Percentiles rank a stretch among this genome's conserved stretches.
Evolutionary conservation across 2,329 filamentous ascomycete genomes (phyloP).

Genomic region (Scopulariopsis brevicaulis): DNA sequence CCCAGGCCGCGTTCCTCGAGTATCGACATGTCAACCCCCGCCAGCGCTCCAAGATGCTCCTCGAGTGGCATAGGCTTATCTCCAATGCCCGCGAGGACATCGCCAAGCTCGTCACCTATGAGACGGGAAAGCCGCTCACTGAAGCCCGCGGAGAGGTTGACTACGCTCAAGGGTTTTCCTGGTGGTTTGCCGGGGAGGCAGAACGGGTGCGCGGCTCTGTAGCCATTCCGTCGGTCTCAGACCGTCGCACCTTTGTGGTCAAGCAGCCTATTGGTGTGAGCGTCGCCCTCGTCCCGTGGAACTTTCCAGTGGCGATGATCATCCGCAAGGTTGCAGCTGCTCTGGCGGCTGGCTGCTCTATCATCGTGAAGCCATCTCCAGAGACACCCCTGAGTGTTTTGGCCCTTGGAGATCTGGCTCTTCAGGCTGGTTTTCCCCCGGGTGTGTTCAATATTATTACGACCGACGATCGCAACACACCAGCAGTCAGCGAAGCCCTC

Average conservation of each 20-base stretch:
- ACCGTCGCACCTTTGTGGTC: slow-evolving; percentile 56
- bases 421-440: slow-evolving; percentile 53
- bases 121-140: slow-evolving; percentile 45
- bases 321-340: slow-evolving; percentile 36
- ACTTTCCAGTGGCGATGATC: slow-evolving; percentile 46
- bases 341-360: slow-evolving; percentile 64
- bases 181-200: slow-evolving; percentile 45
- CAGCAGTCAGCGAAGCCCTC: slow-evolving; percentile 9
- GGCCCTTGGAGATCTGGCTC: slow-evolving; percentile 51
- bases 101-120: slow-evolving; percentile 26
- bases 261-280: slow-evolving; percentile 29
- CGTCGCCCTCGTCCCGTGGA: slow-evolving; percentile 32
- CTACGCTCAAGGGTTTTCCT: slow-evolving; percentile 39
- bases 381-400: slow-evolving; percentile 32
- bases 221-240: slow-evolving; percentile 45
- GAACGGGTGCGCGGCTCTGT: slow-evolving; percentile 44
- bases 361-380: slow-evolving; percentile 62
- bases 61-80: slow-evolving; percentile 24
- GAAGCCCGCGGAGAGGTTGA: slow-evolving; percentile 44
- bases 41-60: slow-evolving; percentile 11
- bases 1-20: neutral
- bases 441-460: slow-evolving; percentile 38
- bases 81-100: slow-evolving; percentile 22
- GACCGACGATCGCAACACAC: neutral
- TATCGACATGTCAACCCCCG: neutral